Percentiles rank a stretch among this genome's conserved stretches.
Conservation (phyloP, 2,329 filamentous ascomycete genomes). For the Beauveria australis region DNA sequence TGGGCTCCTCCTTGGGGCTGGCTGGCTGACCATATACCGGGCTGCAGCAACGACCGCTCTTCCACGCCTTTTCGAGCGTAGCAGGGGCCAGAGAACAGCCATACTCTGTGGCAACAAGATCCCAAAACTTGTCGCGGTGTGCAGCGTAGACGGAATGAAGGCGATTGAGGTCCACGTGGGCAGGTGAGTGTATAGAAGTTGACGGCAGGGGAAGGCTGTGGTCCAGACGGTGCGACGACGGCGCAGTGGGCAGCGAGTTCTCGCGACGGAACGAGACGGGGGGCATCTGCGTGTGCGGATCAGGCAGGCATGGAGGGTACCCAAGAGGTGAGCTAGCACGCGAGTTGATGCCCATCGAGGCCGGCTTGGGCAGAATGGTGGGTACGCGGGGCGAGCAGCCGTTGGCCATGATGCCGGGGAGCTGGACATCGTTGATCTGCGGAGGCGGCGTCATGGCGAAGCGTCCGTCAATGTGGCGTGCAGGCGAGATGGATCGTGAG, state of each 20-base stretch:
- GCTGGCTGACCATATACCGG: slow-evolving; percentile 34
- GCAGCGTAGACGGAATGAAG: slow-evolving; percentile 62
- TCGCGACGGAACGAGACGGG: slow-evolving; percentile 29
- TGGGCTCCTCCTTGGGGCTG: slow-evolving; percentile 38
- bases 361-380: slow-evolving; percentile 59
- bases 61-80: slow-evolving; percentile 65
- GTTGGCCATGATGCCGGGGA: slow-evolving; percentile 43
- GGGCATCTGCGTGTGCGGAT: slow-evolving; percentile 37
- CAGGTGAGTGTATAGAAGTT: slow-evolving; percentile 23
- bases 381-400: slow-evolving; percentile 42
- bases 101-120: slow-evolving; percentile 63
- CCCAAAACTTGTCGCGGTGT: slow-evolving; percentile 67
- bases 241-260: slow-evolving; percentile 26
- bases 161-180: slow-evolving; percentile 54
- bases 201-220: slow-evolving; percentile 39
- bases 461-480: slow-evolving; percentile 29
- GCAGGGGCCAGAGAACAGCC: slow-evolving; percentile 53
- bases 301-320: slow-evolving; percentile 34
- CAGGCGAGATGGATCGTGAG: slow-evolving; percentile 42
- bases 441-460: slow-evolving; percentile 36
- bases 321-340: slow-evolving; percentile 28
- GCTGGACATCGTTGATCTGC: slow-evolving; percentile 37
- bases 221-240: slow-evolving; percentile 48
- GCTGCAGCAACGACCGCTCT: slow-evolving; percentile 36
- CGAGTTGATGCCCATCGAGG: slow-evolving; percentile 37